These are phyloP conservation scores for Senna siamea DNA, from an alignment of 306 rosid species.

Conservation along the genomic window DNA sequence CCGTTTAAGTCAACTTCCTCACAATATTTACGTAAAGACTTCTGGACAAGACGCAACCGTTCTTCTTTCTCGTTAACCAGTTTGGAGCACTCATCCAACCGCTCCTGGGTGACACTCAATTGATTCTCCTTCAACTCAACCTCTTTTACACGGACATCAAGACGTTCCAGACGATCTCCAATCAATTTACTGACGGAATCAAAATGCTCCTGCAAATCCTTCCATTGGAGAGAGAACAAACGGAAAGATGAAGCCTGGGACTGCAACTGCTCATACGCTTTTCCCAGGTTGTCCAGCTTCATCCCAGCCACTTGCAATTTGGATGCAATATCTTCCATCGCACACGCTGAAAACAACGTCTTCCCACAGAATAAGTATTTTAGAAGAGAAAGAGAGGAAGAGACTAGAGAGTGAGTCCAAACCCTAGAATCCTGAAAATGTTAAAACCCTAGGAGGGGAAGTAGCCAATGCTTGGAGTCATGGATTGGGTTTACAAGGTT, in stretches of 20 bases:
- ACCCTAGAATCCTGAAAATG: background rate
- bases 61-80: conserved; percentile 8
- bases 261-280: conserved; percentile 41
- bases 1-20: conserved; percentile 25
- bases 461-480: background rate
- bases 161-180: background rate
- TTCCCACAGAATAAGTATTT: background rate
- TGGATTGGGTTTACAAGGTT: background rate
- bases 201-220: conserved; percentile 55
- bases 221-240: conserved; percentile 47
- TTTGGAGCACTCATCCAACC: conserved; percentile 15
- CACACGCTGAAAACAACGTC: conserved; percentile 2
- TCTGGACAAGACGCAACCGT: background rate
- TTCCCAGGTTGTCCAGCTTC: conserved; percentile 43
- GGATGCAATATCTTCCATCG: conserved; percentile 42
- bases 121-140: conserved; percentile 31
- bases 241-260: conserved; percentile 41
- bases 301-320: conserved; percentile 36
- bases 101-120: background rate
- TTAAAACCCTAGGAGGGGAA: background rate
- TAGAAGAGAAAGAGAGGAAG: background rate
- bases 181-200: conserved; percentile 37
- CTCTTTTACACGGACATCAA: conserved; percentile 32
- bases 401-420: background rate
- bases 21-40: background rate